phyloP scores from a whole-genome alignment of 345 rosid genomes.

The Cardamine chenopodiifolia region DNA sequence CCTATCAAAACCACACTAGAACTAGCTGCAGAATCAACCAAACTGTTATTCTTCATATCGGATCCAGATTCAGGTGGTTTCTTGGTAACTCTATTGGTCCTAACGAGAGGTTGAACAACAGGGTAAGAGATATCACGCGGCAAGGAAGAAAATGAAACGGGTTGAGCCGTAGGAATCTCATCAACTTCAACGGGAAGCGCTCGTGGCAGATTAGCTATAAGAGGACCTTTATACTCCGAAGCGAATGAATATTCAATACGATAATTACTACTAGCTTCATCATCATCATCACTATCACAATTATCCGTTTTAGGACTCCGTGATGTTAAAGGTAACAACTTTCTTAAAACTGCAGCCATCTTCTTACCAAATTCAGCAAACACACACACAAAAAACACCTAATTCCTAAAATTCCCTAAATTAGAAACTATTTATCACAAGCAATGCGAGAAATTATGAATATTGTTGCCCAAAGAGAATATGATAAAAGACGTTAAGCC shows the following conservation, averaged over 20 bases:
- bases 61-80: slow-evolving; percentile 30
- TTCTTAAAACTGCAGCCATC: slow-evolving; percentile 62
- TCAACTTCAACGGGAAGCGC: slow-evolving; percentile 61
- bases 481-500: slow-evolving; percentile 13
- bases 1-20: slow-evolving; percentile 33
- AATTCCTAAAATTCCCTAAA: slow-evolving; percentile 12
- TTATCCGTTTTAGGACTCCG: slow-evolving; percentile 25
- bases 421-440: slow-evolving; percentile 15
- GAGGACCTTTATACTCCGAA: slow-evolving; percentile 71
- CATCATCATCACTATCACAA: slow-evolving; percentile 32
- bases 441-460: slow-evolving; percentile 16
- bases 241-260: slow-evolving; percentile 73
- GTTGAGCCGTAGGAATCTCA: slow-evolving; percentile 64
- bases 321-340: slow-evolving; percentile 55
- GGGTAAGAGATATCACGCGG: slow-evolving; percentile 50
- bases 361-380: slow-evolving; percentile 8
- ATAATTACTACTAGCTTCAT: slow-evolving; percentile 43
- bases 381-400: neutral
- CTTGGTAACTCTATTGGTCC: slow-evolving; percentile 35
- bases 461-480: neutral
- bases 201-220: slow-evolving; percentile 54
- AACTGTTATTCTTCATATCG: slow-evolving; percentile 7
- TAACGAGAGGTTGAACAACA: slow-evolving; percentile 59
- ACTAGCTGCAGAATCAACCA: slow-evolving; percentile 6
- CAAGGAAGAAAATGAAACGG: slow-evolving; percentile 47